A percentile compares a stretch with the other conserved stretches of the same genome.
These are phyloP conservation scores for Oryza meyeriana DNA, from an alignment of 176 grass and related monocot genomes.

Conservation along the genomic window DNA sequence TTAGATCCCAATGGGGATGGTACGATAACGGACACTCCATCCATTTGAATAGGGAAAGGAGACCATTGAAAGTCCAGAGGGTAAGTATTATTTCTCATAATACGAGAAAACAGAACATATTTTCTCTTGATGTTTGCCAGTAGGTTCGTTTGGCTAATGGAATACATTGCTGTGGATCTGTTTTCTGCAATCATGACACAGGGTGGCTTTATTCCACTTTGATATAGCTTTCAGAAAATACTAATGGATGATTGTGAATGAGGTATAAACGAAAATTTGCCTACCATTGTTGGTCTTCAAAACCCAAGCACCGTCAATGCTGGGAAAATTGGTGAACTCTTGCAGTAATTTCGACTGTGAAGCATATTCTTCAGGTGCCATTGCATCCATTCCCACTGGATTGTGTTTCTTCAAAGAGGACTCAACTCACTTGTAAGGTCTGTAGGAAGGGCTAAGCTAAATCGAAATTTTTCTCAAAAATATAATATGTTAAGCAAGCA, in stretches of 20 bases:
- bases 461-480: constrained; percentile 21
- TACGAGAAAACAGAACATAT: constrained; percentile 48
- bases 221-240: background rate
- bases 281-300: constrained; percentile 47
- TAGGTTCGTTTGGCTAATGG: constrained; percentile 41
- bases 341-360: constrained; percentile 49
- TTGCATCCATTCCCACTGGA: constrained; percentile 32
- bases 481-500: background rate
- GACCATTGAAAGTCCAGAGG: constrained; percentile 53
- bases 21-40: constrained; percentile 26
- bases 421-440: constrained; percentile 11
- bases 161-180: constrained; percentile 58
- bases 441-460: background rate
- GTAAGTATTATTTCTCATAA: constrained; percentile 28
- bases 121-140: constrained; percentile 51
- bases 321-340: constrained; percentile 55
- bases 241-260: background rate
- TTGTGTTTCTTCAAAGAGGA: constrained; percentile 22
- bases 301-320: constrained; percentile 61
- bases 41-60: constrained; percentile 68
- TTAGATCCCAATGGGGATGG: constrained; percentile 58
- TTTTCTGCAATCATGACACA: constrained; percentile 38
- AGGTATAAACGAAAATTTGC: background rate
- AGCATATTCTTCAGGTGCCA: constrained; percentile 40
- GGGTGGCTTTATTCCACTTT: background rate